These are phyloP conservation scores for Colletotrichum aenigma DNA, from an alignment of 2,329 filamentous ascomycete species.

Conservation along the genomic window DNA sequence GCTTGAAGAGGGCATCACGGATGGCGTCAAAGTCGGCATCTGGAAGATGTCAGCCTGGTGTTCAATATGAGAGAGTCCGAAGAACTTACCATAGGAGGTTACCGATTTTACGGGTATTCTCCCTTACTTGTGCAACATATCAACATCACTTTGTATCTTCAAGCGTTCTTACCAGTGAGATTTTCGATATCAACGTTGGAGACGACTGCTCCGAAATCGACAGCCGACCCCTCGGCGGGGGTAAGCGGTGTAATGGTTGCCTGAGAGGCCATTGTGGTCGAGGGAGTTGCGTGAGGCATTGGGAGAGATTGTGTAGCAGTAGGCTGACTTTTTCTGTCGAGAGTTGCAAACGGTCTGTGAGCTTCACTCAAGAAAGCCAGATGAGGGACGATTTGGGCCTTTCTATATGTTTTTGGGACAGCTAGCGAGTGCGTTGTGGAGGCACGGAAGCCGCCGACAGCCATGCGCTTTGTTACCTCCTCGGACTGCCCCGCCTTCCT, in stretches of 20 bases:
- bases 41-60: slow-evolving; percentile 30
- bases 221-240: slow-evolving; percentile 37
- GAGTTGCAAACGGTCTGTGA: not conserved
- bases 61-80: not conserved
- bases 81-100: slow-evolving; percentile 59
- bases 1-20: slow-evolving; percentile 67
- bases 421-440: not conserved
- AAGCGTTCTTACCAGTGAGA: slow-evolving; percentile 57
- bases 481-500: slow-evolving; percentile 4
- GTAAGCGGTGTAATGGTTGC: slow-evolving; percentile 40
- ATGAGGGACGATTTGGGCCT: not conserved
- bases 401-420: not conserved
- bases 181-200: slow-evolving; percentile 64
- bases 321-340: not conserved
- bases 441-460: slow-evolving; percentile 13
- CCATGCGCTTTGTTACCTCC: not conserved
- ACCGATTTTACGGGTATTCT: slow-evolving; percentile 65
- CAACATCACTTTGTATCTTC: slow-evolving; percentile 9
- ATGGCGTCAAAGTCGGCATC: slow-evolving; percentile 70
- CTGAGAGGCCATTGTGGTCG: not conserved
- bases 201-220: slow-evolving; percentile 67
- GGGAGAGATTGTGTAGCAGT: not conserved
- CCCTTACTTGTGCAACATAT: slow-evolving; percentile 29
- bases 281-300: not conserved
- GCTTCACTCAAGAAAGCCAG: fast-evolving